Base-by-base conservation (phyloP, 768 basidiomycete genomes). In the Lactarius hatsudake region DNA sequence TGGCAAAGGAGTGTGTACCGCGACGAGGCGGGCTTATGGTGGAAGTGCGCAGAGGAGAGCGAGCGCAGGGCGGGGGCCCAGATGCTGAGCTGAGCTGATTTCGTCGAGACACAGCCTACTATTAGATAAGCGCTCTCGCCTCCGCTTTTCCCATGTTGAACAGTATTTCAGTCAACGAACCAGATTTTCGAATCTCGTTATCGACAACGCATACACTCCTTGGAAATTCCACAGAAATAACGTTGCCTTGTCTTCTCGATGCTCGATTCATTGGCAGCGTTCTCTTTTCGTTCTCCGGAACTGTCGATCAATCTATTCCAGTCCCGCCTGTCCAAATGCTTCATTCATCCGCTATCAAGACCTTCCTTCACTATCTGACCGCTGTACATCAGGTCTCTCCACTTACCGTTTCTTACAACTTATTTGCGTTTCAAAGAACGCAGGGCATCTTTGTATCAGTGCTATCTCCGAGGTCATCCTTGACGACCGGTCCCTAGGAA, bases 211-310 rank as follows among this genome's bases (percentile, higher is more conserved):
- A 87, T 73, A 75, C 78, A 65, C 71, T 87, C 20, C 77, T 70
- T 71, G 76, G 70, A 34, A 77, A 69, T 59, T 75, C 45, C 0
- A 76, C 82, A 8, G 73, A 77, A 13, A 57, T 62, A 0, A 63
- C 76, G 18, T 43, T 76, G 0, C 77, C 79, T 23, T 75, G 72
- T 48, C 73, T 76, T 53, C 72, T 87, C 34, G 84, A 87, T 72
- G 79, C 88, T 28, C 72, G 83, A 43, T 77, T 83, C 57, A 74
- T 80, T 43, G 81, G 86, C 8, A 79, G 81, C 72, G 70, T 91
- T 48, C 70, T 79, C 36, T 72, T 92, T 65, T 77, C 83, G 15
- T 72, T 91, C 69, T 79, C 83, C 65, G 90, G 88, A 48, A 76
- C 77, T 38, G 69, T 84, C 36, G 81, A 90, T 71, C 78, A 81